Conservation (phyloP, 306 rosid species). For the Luffa aegyptiaca region DNA sequence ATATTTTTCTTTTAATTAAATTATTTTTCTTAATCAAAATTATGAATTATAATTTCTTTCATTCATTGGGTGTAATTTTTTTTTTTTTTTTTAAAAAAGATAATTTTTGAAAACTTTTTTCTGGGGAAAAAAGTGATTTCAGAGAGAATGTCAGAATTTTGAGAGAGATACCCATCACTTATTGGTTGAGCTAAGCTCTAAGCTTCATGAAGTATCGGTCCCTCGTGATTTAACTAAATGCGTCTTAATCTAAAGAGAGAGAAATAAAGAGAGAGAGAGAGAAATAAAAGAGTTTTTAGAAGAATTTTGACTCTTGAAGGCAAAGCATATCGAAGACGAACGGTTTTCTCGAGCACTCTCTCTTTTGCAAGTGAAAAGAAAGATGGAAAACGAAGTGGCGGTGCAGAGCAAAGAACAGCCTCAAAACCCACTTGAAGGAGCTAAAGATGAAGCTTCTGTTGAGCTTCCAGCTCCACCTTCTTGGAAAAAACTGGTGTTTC, state of each 20-base stretch:
- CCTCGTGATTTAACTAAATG: background rate
- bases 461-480: conserved; percentile 78
- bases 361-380: background rate
- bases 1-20: background rate
- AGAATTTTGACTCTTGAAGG: background rate
- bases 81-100: background rate
- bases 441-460: conserved; percentile 44
- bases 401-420: background rate
- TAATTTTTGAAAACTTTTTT: background rate
- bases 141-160: background rate
- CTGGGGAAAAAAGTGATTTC: background rate
- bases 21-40: background rate
- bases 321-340: background rate
- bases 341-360: background rate
- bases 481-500: conserved; percentile 83
- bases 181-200: background rate
- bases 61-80: background rate
- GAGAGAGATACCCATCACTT: background rate
- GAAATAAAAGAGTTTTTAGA: background rate
- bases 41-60: too few species aligned
- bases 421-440: conserved; percentile 18
- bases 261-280: background rate
- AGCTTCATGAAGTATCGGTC: background rate
- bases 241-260: background rate
- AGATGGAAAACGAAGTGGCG: conserved; percentile 1